Evolutionary conservation across 495 filamentous ascomycete genomes (phyloP).

Genomic region (Delitschia confertaspora): DNA sequence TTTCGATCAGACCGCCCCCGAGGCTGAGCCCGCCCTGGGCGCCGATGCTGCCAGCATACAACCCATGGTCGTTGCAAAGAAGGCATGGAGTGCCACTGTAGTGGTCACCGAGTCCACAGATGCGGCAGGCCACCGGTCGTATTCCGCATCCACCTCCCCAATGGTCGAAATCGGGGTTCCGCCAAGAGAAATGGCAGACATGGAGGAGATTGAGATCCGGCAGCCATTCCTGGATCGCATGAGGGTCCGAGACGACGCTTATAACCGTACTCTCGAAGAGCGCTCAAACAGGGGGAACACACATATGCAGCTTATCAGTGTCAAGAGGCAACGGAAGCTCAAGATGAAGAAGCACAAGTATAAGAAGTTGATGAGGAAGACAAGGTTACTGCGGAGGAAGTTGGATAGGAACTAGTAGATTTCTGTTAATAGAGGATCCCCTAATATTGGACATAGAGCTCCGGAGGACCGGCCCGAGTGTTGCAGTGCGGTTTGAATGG

Average conservation of each 20-base stretch:
- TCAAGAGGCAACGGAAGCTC: slow-evolving; percentile 74
- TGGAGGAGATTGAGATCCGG: slow-evolving; percentile 20
- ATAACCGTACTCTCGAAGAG: slow-evolving; percentile 2
- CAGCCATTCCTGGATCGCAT: slow-evolving; percentile 36
- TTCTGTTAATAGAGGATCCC: slow-evolving; percentile 2
- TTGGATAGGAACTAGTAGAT: slow-evolving; percentile 51
- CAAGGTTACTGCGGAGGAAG: slow-evolving; percentile 79
- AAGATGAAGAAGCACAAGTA: slow-evolving; percentile 99
- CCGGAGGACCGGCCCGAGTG: too few species aligned
- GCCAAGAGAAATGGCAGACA: background rate
- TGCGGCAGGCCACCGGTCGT: slow-evolving; percentile 57
- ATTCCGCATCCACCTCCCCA: slow-evolving; percentile 36
- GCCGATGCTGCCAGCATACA: slow-evolving; percentile 1
- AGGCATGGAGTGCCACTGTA: slow-evolving; percentile 68
- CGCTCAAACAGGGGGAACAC: background rate
- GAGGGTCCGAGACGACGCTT: slow-evolving; percentile 25
- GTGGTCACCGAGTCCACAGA: slow-evolving; percentile 71
- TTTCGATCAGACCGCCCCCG: slow-evolving; percentile 5
- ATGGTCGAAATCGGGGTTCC: slow-evolving; percentile 29
- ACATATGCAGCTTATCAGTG: slow-evolving; percentile 53
- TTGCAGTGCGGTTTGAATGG: too few species aligned
- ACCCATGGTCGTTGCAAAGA: slow-evolving; percentile 33
- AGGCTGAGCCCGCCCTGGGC: background rate
- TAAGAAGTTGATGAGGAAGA: slow-evolving; percentile 95
- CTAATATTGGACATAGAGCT: too few species aligned